Evolutionary conservation across 2,329 filamentous ascomycete species (phyloP), one percentile per base, ranked within the genome.

Genomic region (Fusarium sp.): DNA sequence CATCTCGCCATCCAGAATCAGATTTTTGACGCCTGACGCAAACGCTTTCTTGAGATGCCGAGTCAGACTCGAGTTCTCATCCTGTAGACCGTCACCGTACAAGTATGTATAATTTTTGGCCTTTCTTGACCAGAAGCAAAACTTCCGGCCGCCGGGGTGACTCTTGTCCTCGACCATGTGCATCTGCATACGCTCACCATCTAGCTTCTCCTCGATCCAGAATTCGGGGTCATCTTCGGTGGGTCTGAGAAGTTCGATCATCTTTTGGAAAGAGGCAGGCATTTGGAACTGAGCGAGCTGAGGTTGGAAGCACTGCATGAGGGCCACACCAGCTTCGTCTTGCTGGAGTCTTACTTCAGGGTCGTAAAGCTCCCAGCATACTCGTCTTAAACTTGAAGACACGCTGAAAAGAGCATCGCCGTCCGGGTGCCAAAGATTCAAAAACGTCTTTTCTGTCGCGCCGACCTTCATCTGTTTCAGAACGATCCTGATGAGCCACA

Each of bases 1-100:
- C 96, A 99, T 99, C 79, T 99, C 96, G 10, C 96, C 96, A 75
- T 99, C 96, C 0, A 99, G 86, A 52, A 99, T 97, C 70, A 97
- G 87, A 76, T 93, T 98, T 15, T 91, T 87, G 1, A 98, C 94
- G 2, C 91, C 90, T 1, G 89, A 83, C 3, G 90, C 85, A 78
- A 99, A 98, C 0, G 94, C 94, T 41, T 89, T 85, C 55, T 89
- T 89, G 18, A 98, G 84, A 77, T 97, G 91, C 36, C 94, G 88
- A 0, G 95, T 97, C 55, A 98, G 79, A 7, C 94, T 90, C 8
- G 92, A 91, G 41, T 91, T 90, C 7, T 91, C 87, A 70, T 97
- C 94, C 48, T 91, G 82, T 15, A 97, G 87, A 0, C 92, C 88
- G 62, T 89, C 86, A 7, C 96, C 96, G 76, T 99, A 99, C 0